Evolutionary conservation across 768 basidiomycete genomes (phyloP).

Genomic region (Lactifluus hygrophoroides): DNA sequence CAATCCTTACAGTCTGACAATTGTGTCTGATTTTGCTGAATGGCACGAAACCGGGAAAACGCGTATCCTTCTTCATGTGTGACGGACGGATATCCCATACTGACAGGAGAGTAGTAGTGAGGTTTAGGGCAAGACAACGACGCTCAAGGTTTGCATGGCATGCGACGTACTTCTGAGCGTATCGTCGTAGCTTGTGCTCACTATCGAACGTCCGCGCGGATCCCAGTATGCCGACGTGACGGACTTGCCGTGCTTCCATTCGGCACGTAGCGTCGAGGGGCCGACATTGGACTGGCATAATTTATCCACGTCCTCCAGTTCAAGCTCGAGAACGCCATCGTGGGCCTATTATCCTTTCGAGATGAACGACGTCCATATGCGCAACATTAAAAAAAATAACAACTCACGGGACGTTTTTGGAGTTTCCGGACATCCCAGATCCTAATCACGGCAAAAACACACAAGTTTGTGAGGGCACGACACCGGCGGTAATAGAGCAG

Average conservation of each 20-base stretch:
- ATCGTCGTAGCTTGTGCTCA: constrained; percentile 84
- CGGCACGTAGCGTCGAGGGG: constrained; percentile 47
- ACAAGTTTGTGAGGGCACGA: neutral
- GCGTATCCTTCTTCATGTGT: constrained; percentile 35
- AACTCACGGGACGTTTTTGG: constrained; percentile 30
- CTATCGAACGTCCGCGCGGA: constrained; percentile 64
- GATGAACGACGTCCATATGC: constrained; percentile 24
- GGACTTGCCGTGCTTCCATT: constrained; percentile 65
- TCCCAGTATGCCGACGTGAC: constrained; percentile 86
- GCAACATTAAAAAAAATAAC: constrained; percentile 18
- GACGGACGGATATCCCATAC: constrained; percentile 69
- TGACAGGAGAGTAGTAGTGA: constrained; percentile 24
- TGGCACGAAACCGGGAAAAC: constrained; percentile 58
- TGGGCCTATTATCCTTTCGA: constrained; percentile 4
- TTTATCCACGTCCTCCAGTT: constrained; percentile 38
- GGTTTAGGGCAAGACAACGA: neutral
- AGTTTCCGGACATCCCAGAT: constrained; percentile 78
- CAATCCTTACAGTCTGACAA: constrained; percentile 64
- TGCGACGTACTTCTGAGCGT: constrained; percentile 51
- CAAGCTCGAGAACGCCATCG: constrained; percentile 26
- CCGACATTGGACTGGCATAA: constrained; percentile 47
- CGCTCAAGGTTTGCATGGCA: too few relatives aligned
- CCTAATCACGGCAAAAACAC: constrained; percentile 32
- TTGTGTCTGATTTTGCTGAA: constrained; percentile 57
- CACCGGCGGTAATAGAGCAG: neutral